Evolutionary conservation across 202 grass and related monocot genomes (phyloP).

Genomic region (Brachypodium distachyon): DNA sequence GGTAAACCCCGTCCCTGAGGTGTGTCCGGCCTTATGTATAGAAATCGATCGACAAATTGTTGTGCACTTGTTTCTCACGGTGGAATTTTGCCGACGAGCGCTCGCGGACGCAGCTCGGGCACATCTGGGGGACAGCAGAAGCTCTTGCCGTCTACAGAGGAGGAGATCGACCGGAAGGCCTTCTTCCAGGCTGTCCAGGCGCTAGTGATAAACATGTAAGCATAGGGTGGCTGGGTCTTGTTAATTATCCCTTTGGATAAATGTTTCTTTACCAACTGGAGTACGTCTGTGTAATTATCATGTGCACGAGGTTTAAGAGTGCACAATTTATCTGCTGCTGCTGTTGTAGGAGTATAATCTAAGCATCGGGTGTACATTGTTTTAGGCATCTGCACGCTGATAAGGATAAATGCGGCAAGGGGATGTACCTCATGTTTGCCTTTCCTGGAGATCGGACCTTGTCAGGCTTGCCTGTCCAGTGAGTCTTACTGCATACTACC

Average conservation of each 20-base stretch:
- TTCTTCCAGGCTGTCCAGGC: slow-evolving; percentile 18
- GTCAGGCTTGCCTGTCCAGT: background rate
- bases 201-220: slow-evolving; percentile 31
- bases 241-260: background rate
- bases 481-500: slow-evolving; percentile 18
- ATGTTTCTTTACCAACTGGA: background rate
- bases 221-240: background rate
- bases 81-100: background rate
- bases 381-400: background rate
- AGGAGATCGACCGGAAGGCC: slow-evolving; percentile 12
- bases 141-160: slow-evolving; percentile 20
- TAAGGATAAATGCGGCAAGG: slow-evolving; percentile 2
- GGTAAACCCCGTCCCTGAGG: background rate
- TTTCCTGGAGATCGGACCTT: background rate
- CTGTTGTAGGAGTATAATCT: background rate
- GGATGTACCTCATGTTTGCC: slow-evolving; percentile 33
- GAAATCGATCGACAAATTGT: background rate
- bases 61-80: background rate
- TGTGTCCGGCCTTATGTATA: background rate
- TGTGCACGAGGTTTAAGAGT: background rate
- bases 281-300: background rate
- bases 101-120: background rate
- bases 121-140: slow-evolving; percentile 30
- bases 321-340: background rate
- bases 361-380: background rate